phyloP scores from a whole-genome alignment of 495 filamentous ascomycete species.

The Trichoderma gamsii region DNA sequence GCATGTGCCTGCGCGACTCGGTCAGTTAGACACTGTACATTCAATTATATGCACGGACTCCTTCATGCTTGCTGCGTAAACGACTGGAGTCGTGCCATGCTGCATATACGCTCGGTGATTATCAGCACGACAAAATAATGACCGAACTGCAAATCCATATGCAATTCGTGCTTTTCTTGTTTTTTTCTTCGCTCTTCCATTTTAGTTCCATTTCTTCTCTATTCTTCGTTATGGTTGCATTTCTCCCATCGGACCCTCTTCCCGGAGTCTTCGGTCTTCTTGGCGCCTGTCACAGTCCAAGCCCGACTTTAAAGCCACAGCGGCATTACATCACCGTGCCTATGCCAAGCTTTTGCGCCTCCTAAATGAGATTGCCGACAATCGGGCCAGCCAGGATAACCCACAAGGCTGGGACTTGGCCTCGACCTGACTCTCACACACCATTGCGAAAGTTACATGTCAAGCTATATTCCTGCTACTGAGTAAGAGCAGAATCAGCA shows the following conservation, averaged over 20 bases:
- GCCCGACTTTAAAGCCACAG: background rate
- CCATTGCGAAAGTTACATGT: background rate
- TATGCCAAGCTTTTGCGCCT: conserved; percentile 12
- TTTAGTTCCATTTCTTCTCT: background rate
- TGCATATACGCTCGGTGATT: background rate
- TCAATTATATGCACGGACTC: background rate
- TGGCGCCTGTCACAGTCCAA: background rate
- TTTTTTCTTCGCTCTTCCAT: background rate
- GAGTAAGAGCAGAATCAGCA: background rate
- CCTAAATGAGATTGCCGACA: conserved; percentile 3
- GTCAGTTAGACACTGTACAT: background rate
- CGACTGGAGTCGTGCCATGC: background rate
- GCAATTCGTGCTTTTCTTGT: background rate
- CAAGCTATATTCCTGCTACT: too few species aligned
- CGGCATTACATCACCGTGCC: conserved; percentile 13
- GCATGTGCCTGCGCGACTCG: background rate
- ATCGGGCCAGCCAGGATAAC: conserved; percentile 2
- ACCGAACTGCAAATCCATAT: background rate
- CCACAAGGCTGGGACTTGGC: background rate
- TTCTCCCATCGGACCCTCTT: background rate
- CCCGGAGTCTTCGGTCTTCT: background rate
- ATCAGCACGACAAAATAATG: too few species aligned
- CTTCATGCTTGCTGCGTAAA: background rate
- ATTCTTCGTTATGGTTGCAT: too few species aligned
- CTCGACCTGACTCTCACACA: background rate